phyloP scores from a whole-genome alignment of 768 basidiomycete genomes.

The Kwoniella heveanensis region DNA sequence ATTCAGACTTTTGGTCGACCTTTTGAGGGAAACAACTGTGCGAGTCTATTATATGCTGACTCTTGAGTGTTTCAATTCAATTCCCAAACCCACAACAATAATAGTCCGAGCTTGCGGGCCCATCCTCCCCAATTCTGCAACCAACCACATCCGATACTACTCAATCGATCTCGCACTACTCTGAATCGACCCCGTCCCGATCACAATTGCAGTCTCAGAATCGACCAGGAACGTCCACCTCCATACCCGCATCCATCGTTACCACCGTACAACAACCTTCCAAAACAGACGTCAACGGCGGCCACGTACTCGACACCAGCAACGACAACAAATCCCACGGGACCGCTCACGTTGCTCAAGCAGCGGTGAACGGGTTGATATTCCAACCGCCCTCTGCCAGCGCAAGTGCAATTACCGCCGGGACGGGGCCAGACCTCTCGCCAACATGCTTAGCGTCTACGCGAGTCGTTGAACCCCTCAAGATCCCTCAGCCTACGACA shows the following conservation, averaged over 20 bases:
- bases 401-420: background rate
- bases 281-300: background rate
- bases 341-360: too few relatives aligned
- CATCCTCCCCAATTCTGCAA: background rate
- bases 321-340: too few relatives aligned
- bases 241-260: background rate
- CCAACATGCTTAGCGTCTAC: slow-evolving; percentile 16
- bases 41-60: too few relatives aligned
- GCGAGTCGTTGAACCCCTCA: slow-evolving; percentile 15
- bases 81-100: background rate
- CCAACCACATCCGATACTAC: background rate
- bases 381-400: slow-evolving; percentile 11
- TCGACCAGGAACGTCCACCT: background rate
- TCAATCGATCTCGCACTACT: background rate
- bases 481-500: slow-evolving; percentile 10
- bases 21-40: too few relatives aligned
- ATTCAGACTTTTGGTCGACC: too few relatives aligned
- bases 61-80: background rate
- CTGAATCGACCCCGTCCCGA: slow-evolving; percentile 15
- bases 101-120: background rate
- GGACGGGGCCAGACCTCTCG: slow-evolving; percentile 8
- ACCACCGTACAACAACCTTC: background rate
- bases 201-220: slow-evolving; percentile 6
- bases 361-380: slow-evolving; percentile 2
- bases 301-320: background rate